A percentile compares a stretch with the other conserved stretches of the same genome.
phyloP scores from a whole-genome alignment of 2,329 filamentous ascomycete species.

The Sporothrix phasma region DNA sequence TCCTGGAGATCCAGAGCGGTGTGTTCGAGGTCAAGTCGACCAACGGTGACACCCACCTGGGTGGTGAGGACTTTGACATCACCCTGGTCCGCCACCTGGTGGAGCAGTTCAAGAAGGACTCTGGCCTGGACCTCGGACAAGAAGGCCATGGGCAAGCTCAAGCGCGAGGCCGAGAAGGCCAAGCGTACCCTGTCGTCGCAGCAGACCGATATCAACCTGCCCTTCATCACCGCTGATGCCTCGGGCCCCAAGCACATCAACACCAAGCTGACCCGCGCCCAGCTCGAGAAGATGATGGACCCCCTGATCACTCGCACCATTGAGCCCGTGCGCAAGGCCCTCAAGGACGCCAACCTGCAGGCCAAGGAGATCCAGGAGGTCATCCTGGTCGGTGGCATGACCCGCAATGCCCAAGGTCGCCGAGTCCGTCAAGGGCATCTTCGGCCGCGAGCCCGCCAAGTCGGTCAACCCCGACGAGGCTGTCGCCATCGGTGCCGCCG shows the following conservation, averaged over 20 bases:
- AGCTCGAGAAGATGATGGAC: conserved; percentile 98
- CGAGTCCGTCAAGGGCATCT: conserved; percentile 99
- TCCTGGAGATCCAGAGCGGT: conserved; percentile 95
- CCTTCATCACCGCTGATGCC: conserved; percentile 96
- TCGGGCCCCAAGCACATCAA: conserved; percentile 94
- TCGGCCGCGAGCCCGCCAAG: conserved; percentile 92
- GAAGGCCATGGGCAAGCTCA: conserved; percentile 99
- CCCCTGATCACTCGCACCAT: conserved; percentile 97
- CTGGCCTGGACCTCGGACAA: conserved; percentile 58
- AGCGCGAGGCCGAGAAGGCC: conserved; percentile 94
- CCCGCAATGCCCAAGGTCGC: conserved; percentile 97
- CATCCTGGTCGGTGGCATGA: conserved; percentile 94
- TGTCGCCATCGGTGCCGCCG: conserved; percentile 94
- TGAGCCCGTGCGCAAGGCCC: conserved; percentile 93
- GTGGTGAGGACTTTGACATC: conserved; percentile 98
- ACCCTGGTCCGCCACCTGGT: conserved; percentile 94
- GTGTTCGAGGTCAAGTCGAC: conserved; percentile 99
- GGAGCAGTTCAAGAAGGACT: conserved; percentile 78
- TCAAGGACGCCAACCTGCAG: conserved; percentile 96
- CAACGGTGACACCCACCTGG: conserved; percentile 93
- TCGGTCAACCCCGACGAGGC: conserved; percentile 99
- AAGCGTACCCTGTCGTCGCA: conserved; percentile 96
- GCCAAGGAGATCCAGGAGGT: conserved; percentile 87
- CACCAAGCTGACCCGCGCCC: conserved; percentile 96
- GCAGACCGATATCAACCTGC: conserved; percentile 95